Evolutionary conservation across 108 stramenopile genomes (phyloP).

Genomic region (Tribonema minus): DNA sequence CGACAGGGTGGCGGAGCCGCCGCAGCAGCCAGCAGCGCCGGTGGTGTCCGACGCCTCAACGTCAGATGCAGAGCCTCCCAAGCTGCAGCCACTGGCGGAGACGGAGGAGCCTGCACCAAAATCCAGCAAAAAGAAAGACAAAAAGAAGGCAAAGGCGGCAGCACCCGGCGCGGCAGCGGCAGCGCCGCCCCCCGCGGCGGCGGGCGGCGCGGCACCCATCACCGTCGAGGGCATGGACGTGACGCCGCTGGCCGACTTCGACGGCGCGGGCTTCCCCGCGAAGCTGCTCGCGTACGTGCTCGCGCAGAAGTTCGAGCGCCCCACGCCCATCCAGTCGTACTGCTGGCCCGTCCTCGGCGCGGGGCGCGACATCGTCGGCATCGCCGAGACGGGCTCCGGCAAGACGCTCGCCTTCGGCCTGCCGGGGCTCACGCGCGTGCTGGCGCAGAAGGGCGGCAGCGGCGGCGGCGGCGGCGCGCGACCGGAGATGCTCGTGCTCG

Average conservation of each 20-base stretch:
- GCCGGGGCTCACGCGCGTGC: slow-evolving; percentile 76
- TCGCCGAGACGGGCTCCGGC: slow-evolving; percentile 95
- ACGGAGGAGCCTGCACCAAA: slow-evolving; percentile 13
- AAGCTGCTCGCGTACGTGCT: slow-evolving; percentile 48
- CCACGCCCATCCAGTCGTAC: slow-evolving; percentile 93
- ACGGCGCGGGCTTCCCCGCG: slow-evolving; percentile 60
- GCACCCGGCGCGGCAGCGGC: slow-evolving; percentile 28
- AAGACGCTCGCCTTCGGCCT: slow-evolving; percentile 93
- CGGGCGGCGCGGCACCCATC: not conserved
- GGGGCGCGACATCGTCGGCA: slow-evolving; percentile 78
- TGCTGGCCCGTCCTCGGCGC: slow-evolving; percentile 76
- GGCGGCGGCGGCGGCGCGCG: slow-evolving; percentile 35
- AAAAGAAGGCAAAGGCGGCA: slow-evolving; percentile 31
- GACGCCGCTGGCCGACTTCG: slow-evolving; percentile 53
- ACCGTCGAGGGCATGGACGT: slow-evolving; percentile 37
- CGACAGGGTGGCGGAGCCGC: slow-evolving; percentile 47
- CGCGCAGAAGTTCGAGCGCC: slow-evolving; percentile 67
- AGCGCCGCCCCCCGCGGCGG: slow-evolving; percentile 17
- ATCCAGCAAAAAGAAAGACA: slow-evolving; percentile 25
- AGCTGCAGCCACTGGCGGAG: not conserved
- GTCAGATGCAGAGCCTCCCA: not conserved
- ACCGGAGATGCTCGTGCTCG: slow-evolving; percentile 88
- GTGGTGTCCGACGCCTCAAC: slow-evolving; percentile 24
- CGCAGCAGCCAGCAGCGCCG: slow-evolving; percentile 34
- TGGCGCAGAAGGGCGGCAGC: not conserved